phyloP scores from a whole-genome alignment of 306 rosid species.

The Sindora glabra region DNA sequence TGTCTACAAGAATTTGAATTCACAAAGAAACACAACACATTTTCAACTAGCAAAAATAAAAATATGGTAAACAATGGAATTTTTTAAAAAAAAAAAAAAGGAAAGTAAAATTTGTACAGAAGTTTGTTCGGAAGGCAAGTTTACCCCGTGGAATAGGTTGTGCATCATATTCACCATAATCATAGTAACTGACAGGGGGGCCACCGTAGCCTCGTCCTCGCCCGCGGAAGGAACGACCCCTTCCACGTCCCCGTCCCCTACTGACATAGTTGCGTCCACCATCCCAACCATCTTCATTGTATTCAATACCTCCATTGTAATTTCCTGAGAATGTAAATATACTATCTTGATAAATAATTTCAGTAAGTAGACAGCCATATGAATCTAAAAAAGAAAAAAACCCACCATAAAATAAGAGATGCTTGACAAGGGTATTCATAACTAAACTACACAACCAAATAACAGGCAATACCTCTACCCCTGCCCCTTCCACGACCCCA shows the following conservation, averaged over 20 bases:
- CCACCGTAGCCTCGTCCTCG: slow-evolving; percentile 58
- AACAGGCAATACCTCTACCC: slow-evolving; percentile 46
- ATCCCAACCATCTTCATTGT: slow-evolving; percentile 71
- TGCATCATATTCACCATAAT: slow-evolving; percentile 57
- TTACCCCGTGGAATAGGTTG: slow-evolving; percentile 60
- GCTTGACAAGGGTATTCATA: too few species aligned
- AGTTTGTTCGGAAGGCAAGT: slow-evolving; percentile 4
- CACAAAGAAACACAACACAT: too few species aligned
- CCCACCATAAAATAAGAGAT: too few species aligned
- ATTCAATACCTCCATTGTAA: slow-evolving; percentile 59
- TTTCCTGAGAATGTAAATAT: slow-evolving; percentile 48
- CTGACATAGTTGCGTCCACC: slow-evolving; percentile 70
- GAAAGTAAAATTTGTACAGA: too few species aligned
- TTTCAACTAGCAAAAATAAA: too few species aligned
- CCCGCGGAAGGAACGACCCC: slow-evolving; percentile 51
- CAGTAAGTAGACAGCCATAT: too few species aligned
- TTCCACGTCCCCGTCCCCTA: slow-evolving; percentile 63
- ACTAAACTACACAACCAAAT: background rate
- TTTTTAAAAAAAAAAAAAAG: too few species aligned
- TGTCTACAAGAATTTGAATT: too few species aligned
- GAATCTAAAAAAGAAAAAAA: too few species aligned
- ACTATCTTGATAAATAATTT: background rate
- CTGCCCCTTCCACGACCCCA: slow-evolving; percentile 76
- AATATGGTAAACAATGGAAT: too few species aligned
- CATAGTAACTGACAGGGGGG: slow-evolving; percentile 45